These are phyloP conservation scores for Botrytis porri DNA, from an alignment of 2,329 filamentous ascomycete genomes.

Conservation along the genomic window DNA sequence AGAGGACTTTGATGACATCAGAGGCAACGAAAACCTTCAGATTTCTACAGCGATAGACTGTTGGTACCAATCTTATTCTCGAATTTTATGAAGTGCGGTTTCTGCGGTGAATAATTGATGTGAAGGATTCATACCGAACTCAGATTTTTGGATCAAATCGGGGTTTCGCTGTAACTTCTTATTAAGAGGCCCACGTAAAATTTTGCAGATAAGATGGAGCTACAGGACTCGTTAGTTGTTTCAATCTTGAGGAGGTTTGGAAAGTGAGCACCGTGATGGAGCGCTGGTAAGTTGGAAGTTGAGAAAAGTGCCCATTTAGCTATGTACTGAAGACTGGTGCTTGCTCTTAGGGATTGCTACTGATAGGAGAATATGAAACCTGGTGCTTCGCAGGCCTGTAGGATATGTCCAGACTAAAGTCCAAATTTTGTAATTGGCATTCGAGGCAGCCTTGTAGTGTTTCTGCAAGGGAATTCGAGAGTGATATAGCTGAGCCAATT, in stretches of 20 bases:
- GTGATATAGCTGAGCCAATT: background rate
- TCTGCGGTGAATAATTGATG: too few relatives aligned
- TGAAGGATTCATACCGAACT: background rate
- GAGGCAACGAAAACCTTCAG: background rate
- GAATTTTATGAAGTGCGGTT: background rate
- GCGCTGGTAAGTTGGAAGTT: background rate
- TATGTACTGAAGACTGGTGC: background rate
- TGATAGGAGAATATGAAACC: background rate
- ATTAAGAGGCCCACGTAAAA: background rate
- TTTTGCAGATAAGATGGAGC: background rate
- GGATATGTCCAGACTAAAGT: background rate
- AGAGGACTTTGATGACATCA: background rate
- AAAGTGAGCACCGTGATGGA: background rate
- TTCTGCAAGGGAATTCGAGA: background rate
- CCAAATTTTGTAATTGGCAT: background rate
- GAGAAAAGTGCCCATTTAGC: background rate
- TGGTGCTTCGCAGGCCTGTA: background rate
- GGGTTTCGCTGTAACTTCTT: background rate
- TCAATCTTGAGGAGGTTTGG: background rate
- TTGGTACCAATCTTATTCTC: background rate
- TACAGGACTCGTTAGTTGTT: background rate
- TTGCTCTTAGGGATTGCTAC: too few relatives aligned
- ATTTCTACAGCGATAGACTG: background rate
- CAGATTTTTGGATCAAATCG: background rate
- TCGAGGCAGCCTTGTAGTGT: background rate